Evolutionary conservation across 1,139 yeast genomes (phyloP).

Genomic region (Suhomyces taliae): DNA sequence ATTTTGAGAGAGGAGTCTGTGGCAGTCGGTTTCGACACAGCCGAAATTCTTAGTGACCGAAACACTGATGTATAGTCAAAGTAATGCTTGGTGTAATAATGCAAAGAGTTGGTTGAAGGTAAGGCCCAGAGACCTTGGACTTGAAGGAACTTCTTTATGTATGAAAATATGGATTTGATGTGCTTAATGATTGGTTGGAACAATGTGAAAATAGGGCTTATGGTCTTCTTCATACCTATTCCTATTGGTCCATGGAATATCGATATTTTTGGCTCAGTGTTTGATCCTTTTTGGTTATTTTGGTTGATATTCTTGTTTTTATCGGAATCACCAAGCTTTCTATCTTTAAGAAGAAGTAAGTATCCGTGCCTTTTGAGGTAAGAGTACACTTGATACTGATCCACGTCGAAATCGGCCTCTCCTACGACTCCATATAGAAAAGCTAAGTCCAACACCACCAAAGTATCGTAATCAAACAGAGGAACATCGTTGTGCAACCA

Average conservation of each 20-base stretch:
- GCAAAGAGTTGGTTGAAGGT: conserved; percentile 12
- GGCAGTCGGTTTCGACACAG: neutral
- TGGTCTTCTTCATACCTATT: neutral
- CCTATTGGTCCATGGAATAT: neutral
- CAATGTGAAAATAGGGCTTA: neutral
- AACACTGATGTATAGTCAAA: conserved; percentile 41
- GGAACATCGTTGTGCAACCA: conserved; percentile 17
- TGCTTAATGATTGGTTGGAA: neutral
- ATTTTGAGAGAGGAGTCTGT: conserved; percentile 13
- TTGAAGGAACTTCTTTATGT: neutral
- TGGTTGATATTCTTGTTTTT: neutral
- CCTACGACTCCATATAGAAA: conserved; percentile 61
- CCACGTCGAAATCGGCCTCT: conserved; percentile 33
- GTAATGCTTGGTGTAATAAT: conserved; percentile 28
- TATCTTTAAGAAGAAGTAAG: conserved; percentile 42
- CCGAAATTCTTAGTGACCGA: conserved; percentile 25
- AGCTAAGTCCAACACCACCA: conserved; percentile 58
- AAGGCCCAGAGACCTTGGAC: neutral
- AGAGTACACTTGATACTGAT: conserved; percentile 68
- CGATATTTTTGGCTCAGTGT: neutral
- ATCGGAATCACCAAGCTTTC: conserved; percentile 7
- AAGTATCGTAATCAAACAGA: conserved; percentile 22
- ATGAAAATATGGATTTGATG: neutral
- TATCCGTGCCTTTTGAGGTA: conserved; percentile 80
- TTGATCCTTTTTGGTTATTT: neutral